Evolutionary conservation across 257 asterid species (phyloP).

Genomic region (Capsicum rhomboideum): DNA sequence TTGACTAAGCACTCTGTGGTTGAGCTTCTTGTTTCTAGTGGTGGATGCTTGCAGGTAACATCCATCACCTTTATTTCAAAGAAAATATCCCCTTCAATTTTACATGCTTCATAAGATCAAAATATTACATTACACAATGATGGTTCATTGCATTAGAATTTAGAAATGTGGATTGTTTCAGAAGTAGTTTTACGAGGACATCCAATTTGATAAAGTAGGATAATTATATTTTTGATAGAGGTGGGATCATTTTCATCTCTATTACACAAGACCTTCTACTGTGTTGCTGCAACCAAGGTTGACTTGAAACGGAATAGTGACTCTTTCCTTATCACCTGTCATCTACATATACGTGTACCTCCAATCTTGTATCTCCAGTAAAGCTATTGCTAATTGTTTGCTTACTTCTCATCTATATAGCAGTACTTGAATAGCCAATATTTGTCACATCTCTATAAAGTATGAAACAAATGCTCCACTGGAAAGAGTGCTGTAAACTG

Average conservation of each 20-base stretch:
- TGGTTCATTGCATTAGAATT: background rate
- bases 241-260: background rate
- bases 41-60: conserved; percentile 94
- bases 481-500: background rate
- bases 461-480: background rate
- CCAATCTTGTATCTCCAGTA: background rate
- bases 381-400: background rate
- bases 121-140: background rate
- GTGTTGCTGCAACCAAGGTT: background rate
- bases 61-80: background rate
- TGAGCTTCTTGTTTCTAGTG: conserved; percentile 85
- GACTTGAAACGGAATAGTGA: background rate
- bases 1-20: conserved; percentile 78
- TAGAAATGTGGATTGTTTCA: background rate
- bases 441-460: background rate
- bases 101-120: background rate
- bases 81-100: background rate
- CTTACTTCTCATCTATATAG: background rate
- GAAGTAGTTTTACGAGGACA: background rate
- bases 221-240: background rate
- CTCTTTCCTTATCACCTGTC: background rate
- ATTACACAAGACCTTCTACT: background rate
- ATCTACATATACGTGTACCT: background rate
- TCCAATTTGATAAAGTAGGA: background rate
- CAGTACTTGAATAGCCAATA: background rate